phyloP scores from a whole-genome alignment of 2,329 filamentous ascomycete species.

The Monosporascus sp. region DNA sequence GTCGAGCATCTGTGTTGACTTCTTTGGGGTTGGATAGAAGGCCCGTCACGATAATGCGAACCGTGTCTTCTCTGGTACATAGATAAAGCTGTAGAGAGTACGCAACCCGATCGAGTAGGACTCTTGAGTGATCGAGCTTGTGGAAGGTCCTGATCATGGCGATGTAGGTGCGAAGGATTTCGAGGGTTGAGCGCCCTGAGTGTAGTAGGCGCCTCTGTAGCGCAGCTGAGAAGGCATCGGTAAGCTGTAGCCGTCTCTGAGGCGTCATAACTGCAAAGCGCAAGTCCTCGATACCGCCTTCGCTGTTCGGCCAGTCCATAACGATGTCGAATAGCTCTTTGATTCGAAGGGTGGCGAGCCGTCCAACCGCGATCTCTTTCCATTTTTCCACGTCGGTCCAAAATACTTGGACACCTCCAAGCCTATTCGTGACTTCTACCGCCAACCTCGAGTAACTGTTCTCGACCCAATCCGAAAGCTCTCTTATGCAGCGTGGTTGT shows the following conservation, averaged over 20 bases:
- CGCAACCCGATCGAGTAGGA: constrained; percentile 70
- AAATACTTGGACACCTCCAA: constrained; percentile 39
- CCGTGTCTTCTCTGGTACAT: constrained; percentile 71
- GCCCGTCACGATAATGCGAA: constrained; percentile 71
- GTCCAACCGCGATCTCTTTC: constrained; percentile 64
- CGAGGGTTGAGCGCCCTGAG: constrained; percentile 68
- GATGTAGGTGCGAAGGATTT: constrained; percentile 74
- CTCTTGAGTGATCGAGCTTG: constrained; percentile 70
- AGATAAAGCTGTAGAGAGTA: constrained; percentile 71
- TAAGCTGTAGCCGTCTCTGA: constrained; percentile 64
- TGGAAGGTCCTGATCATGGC: constrained; percentile 75
- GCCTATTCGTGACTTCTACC: constrained; percentile 52
- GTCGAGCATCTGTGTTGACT: constrained; percentile 32
- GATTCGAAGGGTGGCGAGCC: constrained; percentile 65
- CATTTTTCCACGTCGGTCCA: constrained; percentile 60
- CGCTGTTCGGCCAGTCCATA: constrained; percentile 66
- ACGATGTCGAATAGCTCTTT: constrained; percentile 76
- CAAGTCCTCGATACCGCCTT: constrained; percentile 69
- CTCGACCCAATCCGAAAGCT: constrained; percentile 64
- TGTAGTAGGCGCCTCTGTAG: constrained; percentile 66
- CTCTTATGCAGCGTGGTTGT: constrained; percentile 51
- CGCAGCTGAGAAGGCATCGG: constrained; percentile 61
- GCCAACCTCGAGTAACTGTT: constrained; percentile 61
- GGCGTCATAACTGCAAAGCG: constrained; percentile 65
- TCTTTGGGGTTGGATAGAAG: constrained; percentile 60